Conservation (phyloP, 208 protist species). For the Wallacemonas collosoma region DNA sequence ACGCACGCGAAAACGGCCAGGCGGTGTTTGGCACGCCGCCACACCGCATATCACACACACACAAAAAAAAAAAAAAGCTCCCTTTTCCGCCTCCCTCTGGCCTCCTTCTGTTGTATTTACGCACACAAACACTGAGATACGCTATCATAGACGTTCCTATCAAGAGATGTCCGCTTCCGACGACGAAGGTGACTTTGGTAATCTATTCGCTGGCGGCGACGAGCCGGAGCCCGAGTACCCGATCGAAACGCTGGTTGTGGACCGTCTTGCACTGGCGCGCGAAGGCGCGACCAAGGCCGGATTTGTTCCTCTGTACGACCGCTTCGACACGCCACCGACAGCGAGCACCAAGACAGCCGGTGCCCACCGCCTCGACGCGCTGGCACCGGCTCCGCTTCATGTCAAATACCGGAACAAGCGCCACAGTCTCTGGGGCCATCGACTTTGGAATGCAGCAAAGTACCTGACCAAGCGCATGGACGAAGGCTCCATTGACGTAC, state of each 20-base stretch:
- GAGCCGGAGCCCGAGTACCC: slow-evolving; percentile 40
- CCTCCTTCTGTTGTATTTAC: not conserved
- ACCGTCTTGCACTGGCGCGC: slow-evolving; percentile 37
- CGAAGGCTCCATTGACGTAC: slow-evolving; percentile 63
- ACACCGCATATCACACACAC: not conserved
- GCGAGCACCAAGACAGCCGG: slow-evolving; percentile 9
- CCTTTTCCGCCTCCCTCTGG: too few species aligned
- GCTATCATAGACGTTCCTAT: not conserved
- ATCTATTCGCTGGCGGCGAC: slow-evolving; percentile 48
- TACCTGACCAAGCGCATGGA: slow-evolving; percentile 91
- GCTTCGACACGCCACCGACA: slow-evolving; percentile 36
- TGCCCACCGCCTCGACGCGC: slow-evolving; percentile 21
- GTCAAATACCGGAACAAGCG: slow-evolving; percentile 80
- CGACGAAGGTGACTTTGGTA: slow-evolving; percentile 53
- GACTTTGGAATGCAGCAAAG: slow-evolving; percentile 88
- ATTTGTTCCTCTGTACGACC: slow-evolving; percentile 52
- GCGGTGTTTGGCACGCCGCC: too few species aligned
- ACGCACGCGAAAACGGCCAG: too few species aligned
- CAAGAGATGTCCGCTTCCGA: slow-evolving; percentile 17
- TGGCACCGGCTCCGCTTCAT: slow-evolving; percentile 32
- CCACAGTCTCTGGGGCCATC: slow-evolving; percentile 89
- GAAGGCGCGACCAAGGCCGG: slow-evolving; percentile 56
- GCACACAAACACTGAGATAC: not conserved
- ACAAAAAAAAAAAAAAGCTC: not conserved
- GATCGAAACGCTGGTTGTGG: slow-evolving; percentile 52